These are phyloP conservation scores for Alternaria sp. DNA, from an alignment of 2,329 filamentous ascomycete genomes.

Conservation along the genomic window DNA sequence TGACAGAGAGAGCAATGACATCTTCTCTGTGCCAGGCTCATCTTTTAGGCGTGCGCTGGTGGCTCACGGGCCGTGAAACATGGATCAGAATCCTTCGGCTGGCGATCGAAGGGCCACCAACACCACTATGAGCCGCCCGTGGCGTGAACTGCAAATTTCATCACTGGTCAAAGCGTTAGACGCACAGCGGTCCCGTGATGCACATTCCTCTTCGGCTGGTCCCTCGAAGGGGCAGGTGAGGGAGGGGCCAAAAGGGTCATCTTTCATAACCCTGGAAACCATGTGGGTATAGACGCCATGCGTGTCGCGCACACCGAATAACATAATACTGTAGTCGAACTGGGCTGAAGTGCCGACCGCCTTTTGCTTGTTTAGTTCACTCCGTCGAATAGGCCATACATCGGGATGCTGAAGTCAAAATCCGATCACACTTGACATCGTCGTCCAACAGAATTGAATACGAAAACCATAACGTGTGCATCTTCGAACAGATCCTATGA, in stretches of 20 bases:
- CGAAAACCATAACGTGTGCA: background rate
- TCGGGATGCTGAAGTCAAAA: background rate
- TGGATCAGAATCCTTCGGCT: slow-evolving; percentile 15
- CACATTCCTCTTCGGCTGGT: slow-evolving; percentile 13
- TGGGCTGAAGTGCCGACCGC: background rate
- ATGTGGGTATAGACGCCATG: background rate
- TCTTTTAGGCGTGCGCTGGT: slow-evolving; percentile 4
- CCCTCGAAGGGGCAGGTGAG: slow-evolving; percentile 14
- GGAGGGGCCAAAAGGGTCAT: background rate
- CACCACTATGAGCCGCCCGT: slow-evolving; percentile 13
- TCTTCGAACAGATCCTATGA: background rate
- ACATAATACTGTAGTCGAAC: background rate
- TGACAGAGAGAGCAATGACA: background rate
- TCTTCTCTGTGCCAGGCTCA: background rate
- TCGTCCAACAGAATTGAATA: background rate
- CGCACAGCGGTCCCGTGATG: slow-evolving; percentile 5
- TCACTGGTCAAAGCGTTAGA: slow-evolving; percentile 6
- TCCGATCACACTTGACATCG: background rate
- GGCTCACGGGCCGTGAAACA: slow-evolving; percentile 20
- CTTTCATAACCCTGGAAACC: background rate
- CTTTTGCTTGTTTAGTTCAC: background rate
- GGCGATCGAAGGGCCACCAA: slow-evolving; percentile 26
- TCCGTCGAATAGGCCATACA: background rate
- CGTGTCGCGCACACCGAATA: background rate
- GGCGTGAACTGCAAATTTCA: slow-evolving; percentile 11